Evolutionary conservation across 78 protist genomes (phyloP).

Genomic region (Isochrysis galbana): DNA sequence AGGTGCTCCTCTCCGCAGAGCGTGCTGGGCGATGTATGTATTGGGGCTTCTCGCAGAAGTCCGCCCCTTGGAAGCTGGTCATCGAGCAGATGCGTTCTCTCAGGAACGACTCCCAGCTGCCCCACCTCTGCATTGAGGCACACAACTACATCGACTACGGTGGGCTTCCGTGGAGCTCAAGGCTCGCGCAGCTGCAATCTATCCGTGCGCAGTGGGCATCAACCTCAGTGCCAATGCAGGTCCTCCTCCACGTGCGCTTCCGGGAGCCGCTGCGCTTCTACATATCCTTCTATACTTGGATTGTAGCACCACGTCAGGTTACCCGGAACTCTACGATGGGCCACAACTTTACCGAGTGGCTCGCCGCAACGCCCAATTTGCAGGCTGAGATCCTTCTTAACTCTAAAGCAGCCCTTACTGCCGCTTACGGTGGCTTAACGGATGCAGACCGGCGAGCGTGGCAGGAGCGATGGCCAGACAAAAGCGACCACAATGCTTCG

Average conservation of each 20-base stretch:
- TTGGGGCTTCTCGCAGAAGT: not conserved
- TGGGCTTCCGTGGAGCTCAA: not conserved
- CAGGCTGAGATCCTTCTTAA: not conserved
- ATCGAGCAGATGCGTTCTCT: not conserved
- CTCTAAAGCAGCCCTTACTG: not conserved
- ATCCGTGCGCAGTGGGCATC: not conserved
- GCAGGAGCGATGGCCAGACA: not conserved
- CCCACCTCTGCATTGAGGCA: not conserved
- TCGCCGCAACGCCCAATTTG: not conserved
- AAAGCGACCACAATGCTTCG: not conserved
- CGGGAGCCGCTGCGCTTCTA: not conserved
- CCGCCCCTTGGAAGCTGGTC: not conserved
- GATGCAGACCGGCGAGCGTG: not conserved
- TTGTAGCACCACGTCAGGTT: not conserved
- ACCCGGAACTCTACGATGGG: not conserved
- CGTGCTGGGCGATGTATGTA: not conserved
- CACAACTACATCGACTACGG: not conserved
- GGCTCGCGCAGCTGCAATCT: not conserved
- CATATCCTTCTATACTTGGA: not conserved
- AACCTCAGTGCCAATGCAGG: not conserved
- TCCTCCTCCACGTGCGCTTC: not conserved
- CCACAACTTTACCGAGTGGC: not conserved
- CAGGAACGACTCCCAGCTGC: not conserved
- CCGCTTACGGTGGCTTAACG: not conserved
- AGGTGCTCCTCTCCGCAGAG: not conserved